Base-by-base conservation (phyloP, 768 basidiomycete genomes). In the Boletus eberwhitei region DNA sequence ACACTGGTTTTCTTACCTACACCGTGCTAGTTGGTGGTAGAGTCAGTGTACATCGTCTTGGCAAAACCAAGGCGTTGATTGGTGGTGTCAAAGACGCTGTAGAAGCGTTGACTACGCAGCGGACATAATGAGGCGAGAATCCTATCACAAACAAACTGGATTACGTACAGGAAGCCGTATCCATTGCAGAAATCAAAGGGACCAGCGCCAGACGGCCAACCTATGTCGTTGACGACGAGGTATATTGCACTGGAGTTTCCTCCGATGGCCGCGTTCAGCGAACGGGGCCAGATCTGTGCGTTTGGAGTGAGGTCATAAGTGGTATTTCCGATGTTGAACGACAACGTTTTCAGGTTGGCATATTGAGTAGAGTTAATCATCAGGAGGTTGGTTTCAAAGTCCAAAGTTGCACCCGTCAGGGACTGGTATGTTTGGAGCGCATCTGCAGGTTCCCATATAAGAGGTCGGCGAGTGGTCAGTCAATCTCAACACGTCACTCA, bases 21-120 rank as follows among this genome's bases (percentile, higher is more conserved):
- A 21, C 3, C 19, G 3, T 6, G 5, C 31, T 34, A 52, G 22
- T 51, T 58, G 41, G 38, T 35, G 17, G 8, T 17, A 16, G 50
- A 35, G 11, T 40, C 4, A 2, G 49, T 51, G n/a, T 73, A 70
- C 1, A 50, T 8, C 0, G 76, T 77, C 42, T 55, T 67, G 1
- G 78, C 78, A 38, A 80, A 67, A 21, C 77, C 78, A 22, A 79
- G 56, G 3, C 59, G 72, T 22, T 50, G 56, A 59, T 77, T 76
- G 11, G 59, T 60, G 32, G 73, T 71, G 55, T 79, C 76, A 58
- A 61, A 79, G 29, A 78, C 70, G 49, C 69, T 67, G 56, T 77
- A 77, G 66, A 70, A 78, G 31, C 78, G 72, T 63, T 78, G 71
- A 8, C 66, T 64, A 31, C 12, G 16, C 22, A 44, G 17, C 12